Base-by-base conservation (phyloP, 1,284 basidiomycete species). In the Agroathelia rolfsii region DNA sequence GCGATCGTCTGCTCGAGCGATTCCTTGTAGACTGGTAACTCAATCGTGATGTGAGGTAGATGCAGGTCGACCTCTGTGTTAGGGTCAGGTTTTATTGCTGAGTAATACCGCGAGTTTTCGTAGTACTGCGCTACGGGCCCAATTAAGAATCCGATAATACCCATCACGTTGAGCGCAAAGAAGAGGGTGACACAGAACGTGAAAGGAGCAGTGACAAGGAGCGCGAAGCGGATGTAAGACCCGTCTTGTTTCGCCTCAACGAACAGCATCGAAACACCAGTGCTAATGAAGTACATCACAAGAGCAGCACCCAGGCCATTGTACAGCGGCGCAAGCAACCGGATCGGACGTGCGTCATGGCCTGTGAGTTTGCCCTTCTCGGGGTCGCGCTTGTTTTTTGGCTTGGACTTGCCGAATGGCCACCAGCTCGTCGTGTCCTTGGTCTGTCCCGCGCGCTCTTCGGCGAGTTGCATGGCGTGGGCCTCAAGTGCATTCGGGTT, bases 21-120 rank as follows among this genome's bases (percentile, higher is more conserved):
- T 56, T 83, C 83, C 55, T 84, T 85, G 61, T 85, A 87, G 5
- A 86, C 84, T 0, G 84, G 82, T 62, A 86, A 69, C 47, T 84
- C 72, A 35, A 85, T 66, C 0, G 82, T 81, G 38, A 86, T 63
- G 46, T 84, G 83, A 2, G 82, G 82, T 2, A 86, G 61, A 22
- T 57, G 59, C 1, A 56, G 41, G 42, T 82, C 78, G 11, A 80
- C 59, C n/a, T 66, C 64, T 32, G 66, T 66, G 50, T 78, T 77
- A 11, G 74, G 58, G 9, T 49, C 56, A 0, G 78, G 74, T 16
- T 58, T 62, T 32, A 72, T 40, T 7, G 77, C 78, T 5, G 76
- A 79, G 51, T 81, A 83, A 48, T 78, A 83, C 33, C 64, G 65
- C 0, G 76, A 79, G 55, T 83, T 84, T 53, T 81, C 68, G 45